Evolutionary conservation across 352 stramenopile genomes (phyloP).

Genomic region (Pythium vanterpoolii): DNA sequence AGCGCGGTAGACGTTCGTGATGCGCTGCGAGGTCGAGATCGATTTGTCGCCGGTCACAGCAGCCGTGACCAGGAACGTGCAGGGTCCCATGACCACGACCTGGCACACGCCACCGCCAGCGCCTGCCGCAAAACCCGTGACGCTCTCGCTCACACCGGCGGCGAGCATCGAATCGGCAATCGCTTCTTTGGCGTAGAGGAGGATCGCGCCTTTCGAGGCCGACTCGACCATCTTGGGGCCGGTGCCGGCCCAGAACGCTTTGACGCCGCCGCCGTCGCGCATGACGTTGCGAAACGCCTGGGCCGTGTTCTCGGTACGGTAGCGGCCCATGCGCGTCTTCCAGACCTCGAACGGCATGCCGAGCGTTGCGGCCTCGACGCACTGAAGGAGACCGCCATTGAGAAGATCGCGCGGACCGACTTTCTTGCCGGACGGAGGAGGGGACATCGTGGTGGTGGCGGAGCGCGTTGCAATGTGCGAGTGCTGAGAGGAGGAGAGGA

Average conservation of each 20-base stretch:
- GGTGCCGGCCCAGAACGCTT: slow-evolving; percentile 86
- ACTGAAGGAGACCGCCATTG: slow-evolving; percentile 84
- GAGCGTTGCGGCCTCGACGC: slow-evolving; percentile 84
- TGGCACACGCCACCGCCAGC: slow-evolving; percentile 86
- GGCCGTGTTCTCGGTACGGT: slow-evolving; percentile 72
- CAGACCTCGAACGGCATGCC: slow-evolving; percentile 92
- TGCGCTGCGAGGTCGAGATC: slow-evolving; percentile 80
- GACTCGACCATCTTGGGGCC: slow-evolving; percentile 92
- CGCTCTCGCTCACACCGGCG: slow-evolving; percentile 54
- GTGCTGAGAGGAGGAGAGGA: neutral
- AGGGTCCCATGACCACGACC: slow-evolving; percentile 88
- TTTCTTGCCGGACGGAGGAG: slow-evolving; percentile 74
- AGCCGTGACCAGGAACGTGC: slow-evolving; percentile 89
- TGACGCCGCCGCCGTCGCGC: slow-evolving; percentile 72
- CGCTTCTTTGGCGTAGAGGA: slow-evolving; percentile 89
- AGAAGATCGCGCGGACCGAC: slow-evolving; percentile 73
- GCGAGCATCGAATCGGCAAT: slow-evolving; percentile 79
- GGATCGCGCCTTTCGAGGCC: slow-evolving; percentile 85
- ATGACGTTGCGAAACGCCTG: slow-evolving; percentile 89
- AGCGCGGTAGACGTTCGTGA: slow-evolving; percentile 79
- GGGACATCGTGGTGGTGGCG: slow-evolving; percentile 30
- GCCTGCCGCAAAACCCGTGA: slow-evolving; percentile 79
- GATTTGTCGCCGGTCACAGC: slow-evolving; percentile 89
- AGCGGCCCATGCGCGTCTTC: slow-evolving; percentile 92
- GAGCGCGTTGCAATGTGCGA: neutral